These are phyloP conservation scores for Pezicula neosporulosa DNA, from an alignment of 2,329 filamentous ascomycete genomes.

Conservation along the genomic window DNA sequence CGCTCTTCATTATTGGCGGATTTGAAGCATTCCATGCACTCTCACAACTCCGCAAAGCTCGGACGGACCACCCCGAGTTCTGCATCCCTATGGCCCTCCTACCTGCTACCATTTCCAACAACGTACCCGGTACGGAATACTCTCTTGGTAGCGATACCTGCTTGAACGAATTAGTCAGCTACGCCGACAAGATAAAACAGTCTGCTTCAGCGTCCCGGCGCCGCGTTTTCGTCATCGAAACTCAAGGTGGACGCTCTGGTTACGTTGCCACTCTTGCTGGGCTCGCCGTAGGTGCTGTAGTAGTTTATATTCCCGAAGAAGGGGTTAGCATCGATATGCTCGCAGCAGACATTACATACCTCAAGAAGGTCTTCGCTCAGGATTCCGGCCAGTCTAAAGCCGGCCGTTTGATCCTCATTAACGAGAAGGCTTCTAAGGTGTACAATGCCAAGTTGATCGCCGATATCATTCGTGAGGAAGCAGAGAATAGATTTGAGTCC, in stretches of 20 bases:
- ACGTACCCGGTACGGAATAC: constrained; percentile 96
- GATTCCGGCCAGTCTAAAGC: constrained; percentile 88
- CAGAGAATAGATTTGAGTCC: constrained; percentile 86
- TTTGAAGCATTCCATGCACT: constrained; percentile 96
- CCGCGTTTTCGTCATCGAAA: constrained; percentile 96
- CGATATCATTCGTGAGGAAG: constrained; percentile 92
- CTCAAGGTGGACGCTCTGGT: constrained; percentile 89
- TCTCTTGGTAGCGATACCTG: constrained; percentile 96
- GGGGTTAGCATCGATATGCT: constrained; percentile 94
- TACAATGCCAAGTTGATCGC: constrained; percentile 93
- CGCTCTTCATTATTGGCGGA: constrained; percentile 86
- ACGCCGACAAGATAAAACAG: constrained; percentile 97
- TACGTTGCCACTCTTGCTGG: constrained; percentile 91
- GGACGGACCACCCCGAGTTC: constrained; percentile 75
- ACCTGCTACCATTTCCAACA: constrained; percentile 98
- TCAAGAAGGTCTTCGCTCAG: constrained; percentile 79
- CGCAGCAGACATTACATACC: constrained; percentile 80
- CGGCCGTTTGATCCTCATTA: constrained; percentile 92
- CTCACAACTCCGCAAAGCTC: constrained; percentile 78
- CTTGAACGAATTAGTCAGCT: constrained; percentile 88
- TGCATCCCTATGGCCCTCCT: constrained; percentile 90
- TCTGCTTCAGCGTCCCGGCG: constrained; percentile 91
- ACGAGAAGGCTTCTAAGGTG: constrained; percentile 87
- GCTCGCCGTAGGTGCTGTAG: constrained; percentile 84
- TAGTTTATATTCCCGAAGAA: constrained; percentile 96